Conservation (phyloP, 495 filamentous ascomycete species). For the Entonaema liquescens region DNA sequence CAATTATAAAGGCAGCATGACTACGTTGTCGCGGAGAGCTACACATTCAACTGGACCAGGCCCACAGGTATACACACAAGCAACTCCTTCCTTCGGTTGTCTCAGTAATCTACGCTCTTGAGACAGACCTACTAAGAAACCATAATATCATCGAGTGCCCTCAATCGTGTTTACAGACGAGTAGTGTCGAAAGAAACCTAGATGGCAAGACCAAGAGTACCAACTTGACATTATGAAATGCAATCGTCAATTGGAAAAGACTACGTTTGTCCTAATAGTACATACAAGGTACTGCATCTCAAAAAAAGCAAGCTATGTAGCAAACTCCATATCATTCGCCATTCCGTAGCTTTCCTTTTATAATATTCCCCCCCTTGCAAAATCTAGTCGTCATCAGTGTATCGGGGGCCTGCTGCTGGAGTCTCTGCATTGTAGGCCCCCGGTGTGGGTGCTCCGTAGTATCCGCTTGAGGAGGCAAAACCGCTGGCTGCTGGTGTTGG, state of each 20-base stretch:
- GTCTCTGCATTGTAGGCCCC: conserved; percentile 79
- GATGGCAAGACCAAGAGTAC: background rate
- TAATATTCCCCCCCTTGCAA: conserved; percentile 2
- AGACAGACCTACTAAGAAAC: background rate
- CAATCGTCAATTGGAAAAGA: background rate
- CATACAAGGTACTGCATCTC: background rate
- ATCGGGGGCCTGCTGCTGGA: conserved; percentile 72
- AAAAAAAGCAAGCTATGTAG: conserved; percentile 5
- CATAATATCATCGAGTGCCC: background rate
- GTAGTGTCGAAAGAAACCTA: too few relatives aligned
- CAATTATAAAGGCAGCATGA: too few relatives aligned
- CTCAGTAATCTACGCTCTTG: background rate
- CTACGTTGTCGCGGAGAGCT: too few relatives aligned
- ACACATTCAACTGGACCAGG: background rate
- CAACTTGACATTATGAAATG: background rate
- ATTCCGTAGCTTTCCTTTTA: conserved; percentile 18
- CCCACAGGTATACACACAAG: background rate
- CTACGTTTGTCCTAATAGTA: conserved; percentile 19
- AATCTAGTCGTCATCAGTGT: conserved; percentile 59
- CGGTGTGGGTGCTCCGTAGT: conserved; percentile 80
- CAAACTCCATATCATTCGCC: conserved; percentile 23
- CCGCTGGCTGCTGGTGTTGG: conserved; percentile 65
- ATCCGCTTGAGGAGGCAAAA: conserved; percentile 52
- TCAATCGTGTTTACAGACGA: too few relatives aligned
- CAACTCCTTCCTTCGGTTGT: background rate